These are phyloP conservation scores for Oryza glaberrima DNA, from an alignment of 176 grass and related monocot species.

Conservation along the genomic window DNA sequence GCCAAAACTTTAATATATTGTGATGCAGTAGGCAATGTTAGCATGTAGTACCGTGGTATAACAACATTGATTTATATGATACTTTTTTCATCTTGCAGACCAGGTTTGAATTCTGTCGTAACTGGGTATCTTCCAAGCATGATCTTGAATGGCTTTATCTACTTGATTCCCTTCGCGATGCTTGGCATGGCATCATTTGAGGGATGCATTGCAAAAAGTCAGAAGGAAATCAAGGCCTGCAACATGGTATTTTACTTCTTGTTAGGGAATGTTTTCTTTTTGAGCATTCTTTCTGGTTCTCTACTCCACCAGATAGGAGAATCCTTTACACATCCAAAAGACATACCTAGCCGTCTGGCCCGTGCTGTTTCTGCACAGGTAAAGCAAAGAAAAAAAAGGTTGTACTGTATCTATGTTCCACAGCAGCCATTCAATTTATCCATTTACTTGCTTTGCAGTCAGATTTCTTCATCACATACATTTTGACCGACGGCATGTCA, in stretches of 20 bases:
- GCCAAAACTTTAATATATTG: constrained; percentile 6
- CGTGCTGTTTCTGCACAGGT: constrained; percentile 92
- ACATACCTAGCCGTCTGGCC: constrained; percentile 78
- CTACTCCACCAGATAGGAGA: constrained; percentile 80
- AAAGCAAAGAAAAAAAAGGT: neutral
- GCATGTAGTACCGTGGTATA: neutral
- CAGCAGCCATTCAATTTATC: constrained; percentile 3
- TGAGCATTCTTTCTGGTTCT: constrained; percentile 81
- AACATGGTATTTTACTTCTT: constrained; percentile 97
- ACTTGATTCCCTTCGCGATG: constrained; percentile 83
- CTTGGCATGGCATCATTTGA: constrained; percentile 72
- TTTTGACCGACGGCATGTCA: constrained; percentile 88
- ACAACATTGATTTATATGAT: constrained; percentile 21
- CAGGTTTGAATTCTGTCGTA: constrained; percentile 72
- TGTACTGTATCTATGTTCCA: neutral
- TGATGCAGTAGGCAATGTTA: neutral
- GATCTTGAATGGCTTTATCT: constrained; percentile 89
- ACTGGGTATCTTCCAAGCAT: constrained; percentile 84
- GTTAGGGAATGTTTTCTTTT: constrained; percentile 92
- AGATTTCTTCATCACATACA: constrained; percentile 97
- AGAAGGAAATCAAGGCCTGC: constrained; percentile 78
- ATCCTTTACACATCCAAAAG: constrained; percentile 81
- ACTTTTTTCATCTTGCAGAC: constrained; percentile 59
- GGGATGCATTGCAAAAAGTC: constrained; percentile 68
- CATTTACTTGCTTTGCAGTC: constrained; percentile 61